These are phyloP conservation scores for Pythium diclinum DNA, from an alignment of 352 stramenopile genomes.

Conservation along the genomic window DNA sequence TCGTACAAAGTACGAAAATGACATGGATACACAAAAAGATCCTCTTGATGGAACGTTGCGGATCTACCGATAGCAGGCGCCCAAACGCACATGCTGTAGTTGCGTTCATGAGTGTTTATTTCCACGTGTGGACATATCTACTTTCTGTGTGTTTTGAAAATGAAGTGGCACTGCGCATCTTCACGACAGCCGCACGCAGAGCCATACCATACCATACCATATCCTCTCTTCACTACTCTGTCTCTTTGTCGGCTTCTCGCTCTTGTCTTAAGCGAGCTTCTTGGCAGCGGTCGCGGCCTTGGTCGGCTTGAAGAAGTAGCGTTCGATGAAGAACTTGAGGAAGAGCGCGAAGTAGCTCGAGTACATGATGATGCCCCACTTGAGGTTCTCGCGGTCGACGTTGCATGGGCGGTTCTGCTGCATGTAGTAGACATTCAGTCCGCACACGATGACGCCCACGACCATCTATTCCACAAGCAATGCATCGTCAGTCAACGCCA, in stretches of 20 bases:
- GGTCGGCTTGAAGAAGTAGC: slow-evolving; percentile 62
- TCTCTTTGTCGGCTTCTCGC: background rate
- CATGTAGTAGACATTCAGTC: slow-evolving; percentile 79
- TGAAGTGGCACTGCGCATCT: slow-evolving; percentile 3
- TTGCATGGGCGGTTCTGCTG: slow-evolving; percentile 59
- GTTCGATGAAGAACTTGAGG: slow-evolving; percentile 90
- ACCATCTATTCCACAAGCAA: slow-evolving; percentile 46
- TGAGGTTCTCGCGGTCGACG: slow-evolving; percentile 83
- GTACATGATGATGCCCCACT: slow-evolving; percentile 93
- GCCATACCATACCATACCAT: slow-evolving; percentile 1
- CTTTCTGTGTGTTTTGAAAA: background rate
- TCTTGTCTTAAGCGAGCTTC: slow-evolving; percentile 26
- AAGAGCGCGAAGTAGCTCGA: slow-evolving; percentile 93
- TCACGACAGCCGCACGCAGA: slow-evolving; percentile 6
- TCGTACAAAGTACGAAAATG: background rate
- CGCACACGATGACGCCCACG: slow-evolving; percentile 68
- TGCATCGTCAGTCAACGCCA: slow-evolving; percentile 7
- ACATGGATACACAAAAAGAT: background rate
- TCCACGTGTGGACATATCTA: background rate
- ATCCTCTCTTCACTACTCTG: background rate
- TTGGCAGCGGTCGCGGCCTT: slow-evolving; percentile 12
- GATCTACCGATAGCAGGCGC: background rate
- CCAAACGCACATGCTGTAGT: too few species aligned
- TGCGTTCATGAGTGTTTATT: too few species aligned
- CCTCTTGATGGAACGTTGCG: background rate